Base-by-base conservation (phyloP, 352 stramenopile genomes). In the Globisporangium recalcitrans region DNA sequence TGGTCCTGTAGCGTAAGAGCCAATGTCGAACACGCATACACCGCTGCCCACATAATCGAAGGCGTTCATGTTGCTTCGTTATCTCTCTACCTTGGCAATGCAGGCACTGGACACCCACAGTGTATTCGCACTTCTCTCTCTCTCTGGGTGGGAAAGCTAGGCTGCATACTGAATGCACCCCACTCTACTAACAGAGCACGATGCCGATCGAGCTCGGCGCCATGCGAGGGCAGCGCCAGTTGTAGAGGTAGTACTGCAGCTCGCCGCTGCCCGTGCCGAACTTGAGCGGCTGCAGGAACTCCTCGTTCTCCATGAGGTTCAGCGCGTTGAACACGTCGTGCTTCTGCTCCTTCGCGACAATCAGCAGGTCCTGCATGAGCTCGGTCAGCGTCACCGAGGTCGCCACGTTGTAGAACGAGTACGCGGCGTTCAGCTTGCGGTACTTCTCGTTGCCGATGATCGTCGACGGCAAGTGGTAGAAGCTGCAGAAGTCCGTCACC, bases 401-500 rank as follows among this genome's bases (percentile, higher is more conserved):
- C 42, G 79, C 82, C 52, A 90, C 78, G 63, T 99, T 99, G 82
- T 99, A 99, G 67, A 98, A 99, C 57, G 91, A 97, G 78, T 99
- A 99, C n/a, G 92, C 97, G 1, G 97, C 97, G 71, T 91, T 88
- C 19, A 99, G 84, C 48, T 85, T 97, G 36, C 88, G 82, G 78
- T 99, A 91, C 77, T 98, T 98, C 27, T 86, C 68, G 73, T 99
- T 85, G 49, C 91, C 87, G 36, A 99, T 90, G 60, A 99, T 91
- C 0, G 95, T 97, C 22, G 90, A 98, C 44, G 96, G 95, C 58
- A 99, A 71, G 72, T 99, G 96, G 82, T 99, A 99, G 69, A 98
- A 99, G 74, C 85, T 93, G 60, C 85, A 93, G 51, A 99, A 87
- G 72, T 99, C 96, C 27, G 90, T 98, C 58, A 99, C 68, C 42